A percentile compares a stretch with the other conserved stretches of the same genome.
These are phyloP conservation scores for Claviceps purpurea DNA, from an alignment of 2,329 filamentous ascomycete genomes.

Conservation along the genomic window DNA sequence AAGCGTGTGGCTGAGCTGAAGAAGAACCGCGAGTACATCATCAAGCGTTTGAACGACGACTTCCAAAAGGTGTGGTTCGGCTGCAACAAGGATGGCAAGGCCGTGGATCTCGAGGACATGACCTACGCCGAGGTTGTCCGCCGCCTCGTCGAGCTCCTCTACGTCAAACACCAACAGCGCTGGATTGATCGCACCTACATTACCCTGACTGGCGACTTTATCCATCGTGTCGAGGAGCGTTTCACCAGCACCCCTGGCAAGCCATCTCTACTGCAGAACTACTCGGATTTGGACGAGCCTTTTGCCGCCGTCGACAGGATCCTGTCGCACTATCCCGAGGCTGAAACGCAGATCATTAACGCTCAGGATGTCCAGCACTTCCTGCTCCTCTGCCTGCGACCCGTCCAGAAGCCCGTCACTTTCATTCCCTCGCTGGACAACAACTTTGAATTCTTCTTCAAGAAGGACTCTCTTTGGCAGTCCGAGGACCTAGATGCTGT, in stretches of 20 bases:
- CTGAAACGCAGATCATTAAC: constrained; percentile 84
- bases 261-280: constrained; percentile 77
- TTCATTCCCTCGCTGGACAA: constrained; percentile 94
- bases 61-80: constrained; percentile 98
- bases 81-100: constrained; percentile 63
- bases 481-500: constrained; percentile 95
- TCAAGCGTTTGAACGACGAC: constrained; percentile 89
- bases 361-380: constrained; percentile 98
- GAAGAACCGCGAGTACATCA: constrained; percentile 82
- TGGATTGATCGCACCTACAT: constrained; percentile 85
- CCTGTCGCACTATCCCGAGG: constrained; percentile 70
- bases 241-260: constrained; percentile 64
- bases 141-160: constrained; percentile 80
- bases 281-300: constrained; percentile 73
- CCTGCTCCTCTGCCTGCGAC: constrained; percentile 79
- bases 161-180: constrained; percentile 76
- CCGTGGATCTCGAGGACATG: constrained; percentile 89
- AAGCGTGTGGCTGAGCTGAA: constrained; percentile 80
- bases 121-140: constrained; percentile 81
- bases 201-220: constrained; percentile 83
- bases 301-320: constrained; percentile 68
- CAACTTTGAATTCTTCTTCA: constrained; percentile 99
- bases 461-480: constrained; percentile 99
- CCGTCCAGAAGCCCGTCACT: constrained; percentile 88
- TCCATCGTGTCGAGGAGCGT: constrained; percentile 91